Evolutionary conservation across 2,329 filamentous ascomycete genomes (phyloP), one percentile per base, ranked within the genome.

Genomic region (Thelonectria discophora): DNA sequence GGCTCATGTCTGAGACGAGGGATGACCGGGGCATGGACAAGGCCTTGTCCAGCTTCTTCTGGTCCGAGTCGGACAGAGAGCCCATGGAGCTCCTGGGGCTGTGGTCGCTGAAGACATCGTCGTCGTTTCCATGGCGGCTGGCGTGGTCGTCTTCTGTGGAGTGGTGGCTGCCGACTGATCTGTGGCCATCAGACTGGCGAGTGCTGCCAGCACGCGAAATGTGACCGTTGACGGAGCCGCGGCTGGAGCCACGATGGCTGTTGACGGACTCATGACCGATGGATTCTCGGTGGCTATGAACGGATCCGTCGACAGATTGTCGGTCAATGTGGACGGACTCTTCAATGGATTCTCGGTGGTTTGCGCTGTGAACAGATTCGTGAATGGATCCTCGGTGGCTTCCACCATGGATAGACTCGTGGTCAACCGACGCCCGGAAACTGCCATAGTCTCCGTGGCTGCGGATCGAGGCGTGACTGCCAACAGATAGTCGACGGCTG

Each of bases 31-130:
- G 47, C 52, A 64, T 67, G 47, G 72, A 72, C 8, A 74, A 73
- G 37, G 73, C 68, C 66, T 79, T 63, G 65, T 78, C 73, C 60
- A 65, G 73, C 66, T 72, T 73, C 50, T 67, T 72, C 18, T 73
- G 72, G 42, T 78, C 77, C 7, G 72, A 69, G 51, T 77, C 76
- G 8, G 76, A 75, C 60, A 84, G 77, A 1, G 85, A 87, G 2
- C 83, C 84, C 57, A 86, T 72, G 1, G 86, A 88, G 72, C 83
- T 87, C 40, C 84, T 81, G 1, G 81, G 82, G 72, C 81, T 88
- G 75, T 79, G 80, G 66, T 84, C 83, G 74, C 84, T 87, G 69
- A 88, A 88, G 17, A 88, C 82, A 52, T 87, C 84, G 66, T 86
- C 83, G 20, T 86, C 83, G 45, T 78, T 77, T 30, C 81, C 82